phyloP scores from a whole-genome alignment of 176 grass and related monocot species.

The Themeda triandra region DNA sequence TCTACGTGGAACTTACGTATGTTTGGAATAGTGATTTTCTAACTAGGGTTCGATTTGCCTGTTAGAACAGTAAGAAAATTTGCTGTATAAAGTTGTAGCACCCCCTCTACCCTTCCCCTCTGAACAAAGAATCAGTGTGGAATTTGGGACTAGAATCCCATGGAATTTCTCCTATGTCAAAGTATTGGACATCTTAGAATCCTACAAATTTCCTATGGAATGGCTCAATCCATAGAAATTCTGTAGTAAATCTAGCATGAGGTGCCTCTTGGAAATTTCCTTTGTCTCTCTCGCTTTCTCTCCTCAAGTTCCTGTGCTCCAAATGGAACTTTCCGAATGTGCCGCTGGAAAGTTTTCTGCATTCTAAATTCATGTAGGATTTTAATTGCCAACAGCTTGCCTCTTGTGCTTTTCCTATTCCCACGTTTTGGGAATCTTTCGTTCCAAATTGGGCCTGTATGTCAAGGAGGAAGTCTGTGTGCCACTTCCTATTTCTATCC shows the following conservation, averaged over 20 bases:
- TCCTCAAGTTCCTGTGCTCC: neutral
- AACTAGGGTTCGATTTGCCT: neutral
- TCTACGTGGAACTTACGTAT: neutral
- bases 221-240: neutral
- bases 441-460: neutral
- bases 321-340: neutral
- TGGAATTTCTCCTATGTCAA: too few relatives aligned
- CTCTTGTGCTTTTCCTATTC: neutral
- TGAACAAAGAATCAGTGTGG: too few relatives aligned
- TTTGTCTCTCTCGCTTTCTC: neutral
- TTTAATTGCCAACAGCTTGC: neutral
- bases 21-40: neutral
- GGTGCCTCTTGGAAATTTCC: neutral
- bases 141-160: too few relatives aligned
- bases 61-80: neutral
- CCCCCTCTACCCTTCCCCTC: too few relatives aligned
- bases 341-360: neutral
- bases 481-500: neutral
- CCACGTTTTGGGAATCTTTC: neutral
- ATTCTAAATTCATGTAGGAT: neutral
- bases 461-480: neutral
- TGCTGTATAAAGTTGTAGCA: neutral
- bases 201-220: neutral
- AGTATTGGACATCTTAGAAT: neutral
- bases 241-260: neutral